Percentiles rank a stretch among this genome's conserved stretches.
phyloP scores from a whole-genome alignment of 495 filamentous ascomycete genomes.

The Aspergillus olivimuriae region DNA sequence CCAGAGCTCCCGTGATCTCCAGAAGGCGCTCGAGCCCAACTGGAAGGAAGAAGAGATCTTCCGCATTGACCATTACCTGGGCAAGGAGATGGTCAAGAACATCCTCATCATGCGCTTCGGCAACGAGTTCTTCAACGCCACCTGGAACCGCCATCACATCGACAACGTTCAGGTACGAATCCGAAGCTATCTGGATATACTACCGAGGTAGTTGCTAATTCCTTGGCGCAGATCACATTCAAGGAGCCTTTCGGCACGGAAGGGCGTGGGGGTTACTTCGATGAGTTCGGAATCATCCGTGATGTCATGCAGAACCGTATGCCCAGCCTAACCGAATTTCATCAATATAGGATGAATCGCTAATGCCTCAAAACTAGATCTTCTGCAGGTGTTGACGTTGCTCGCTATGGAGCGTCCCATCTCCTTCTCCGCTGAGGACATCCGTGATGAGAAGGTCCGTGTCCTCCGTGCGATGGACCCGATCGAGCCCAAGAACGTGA shows the following conservation, averaged over 20 bases:
- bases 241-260: slow-evolving; percentile 99
- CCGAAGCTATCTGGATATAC: not conserved
- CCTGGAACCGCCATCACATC: slow-evolving; percentile 99
- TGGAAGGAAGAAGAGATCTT: slow-evolving; percentile 99
- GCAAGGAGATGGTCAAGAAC: slow-evolving; percentile 99
- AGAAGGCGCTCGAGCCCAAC: slow-evolving; percentile 91
- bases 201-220: slow-evolving; percentile 7
- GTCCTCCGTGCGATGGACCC: slow-evolving; percentile 89
- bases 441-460: slow-evolving; percentile 96
- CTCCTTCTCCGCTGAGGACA: slow-evolving; percentile 96
- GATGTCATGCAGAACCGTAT: slow-evolving; percentile 94
- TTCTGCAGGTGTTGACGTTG: slow-evolving; percentile 92
- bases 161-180: slow-evolving; percentile 72
- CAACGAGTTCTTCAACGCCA: slow-evolving; percentile 98
- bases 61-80: slow-evolving; percentile 99
- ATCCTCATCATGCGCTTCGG: slow-evolving; percentile 97
- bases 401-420: slow-evolving; percentile 98
- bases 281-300: slow-evolving; percentile 98
- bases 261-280: slow-evolving; percentile 97
- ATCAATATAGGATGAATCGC: too few species aligned
- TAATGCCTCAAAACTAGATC: too few species aligned
- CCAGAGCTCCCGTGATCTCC: slow-evolving; percentile 84
- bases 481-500: slow-evolving; percentile 99
- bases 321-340: too few species aligned
- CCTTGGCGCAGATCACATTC: slow-evolving; percentile 69